A percentile compares a stretch with the other conserved stretches of the same genome.
Conservation (phyloP, 768 basidiomycete genomes). For the Leccinum subtestaceum region DNA sequence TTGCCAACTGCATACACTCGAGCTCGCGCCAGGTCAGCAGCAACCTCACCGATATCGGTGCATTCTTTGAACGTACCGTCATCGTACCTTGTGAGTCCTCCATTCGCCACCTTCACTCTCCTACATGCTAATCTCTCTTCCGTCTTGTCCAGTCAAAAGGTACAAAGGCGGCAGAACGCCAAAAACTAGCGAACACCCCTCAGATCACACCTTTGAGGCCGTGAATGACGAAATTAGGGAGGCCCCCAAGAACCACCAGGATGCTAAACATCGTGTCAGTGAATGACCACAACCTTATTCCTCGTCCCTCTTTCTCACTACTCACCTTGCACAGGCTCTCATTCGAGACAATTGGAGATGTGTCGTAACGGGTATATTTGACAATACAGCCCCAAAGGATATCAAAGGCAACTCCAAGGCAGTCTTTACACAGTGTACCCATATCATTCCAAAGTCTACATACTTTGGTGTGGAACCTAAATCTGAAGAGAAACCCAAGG, state of each 20-base stretch:
- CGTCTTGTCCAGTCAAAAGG: conserved; percentile 10
- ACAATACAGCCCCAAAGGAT: conserved; percentile 1
- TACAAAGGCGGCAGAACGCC: conserved; percentile 20
- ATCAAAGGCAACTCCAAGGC: not conserved
- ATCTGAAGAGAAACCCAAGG: not conserved
- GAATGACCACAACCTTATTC: not conserved
- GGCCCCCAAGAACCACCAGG: conserved; percentile 2
- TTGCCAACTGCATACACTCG: conserved; percentile 5
- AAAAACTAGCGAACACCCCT: not conserved
- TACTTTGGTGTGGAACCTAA: conserved; percentile 2
- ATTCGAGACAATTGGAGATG: conserved; percentile 37
- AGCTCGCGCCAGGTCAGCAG: not conserved
- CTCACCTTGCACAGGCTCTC: conserved; percentile 29
- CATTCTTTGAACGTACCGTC: conserved; percentile 3
- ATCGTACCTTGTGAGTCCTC: conserved; percentile 6
- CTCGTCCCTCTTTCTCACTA: not conserved
- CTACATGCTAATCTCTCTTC: not conserved
- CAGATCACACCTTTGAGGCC: conserved; percentile 9
- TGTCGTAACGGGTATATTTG: conserved; percentile 29
- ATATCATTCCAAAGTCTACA: conserved; percentile 6
- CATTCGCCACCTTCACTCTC: not conserved
- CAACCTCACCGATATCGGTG: not conserved
- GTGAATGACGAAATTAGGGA: not conserved
- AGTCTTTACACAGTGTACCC: not conserved
- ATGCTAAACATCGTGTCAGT: conserved; percentile 4